Percentiles rank a stretch among this genome's conserved stretches.
Evolutionary conservation across 495 filamentous ascomycete species (phyloP).

Genomic region (Clohesyomyces aquaticus): DNA sequence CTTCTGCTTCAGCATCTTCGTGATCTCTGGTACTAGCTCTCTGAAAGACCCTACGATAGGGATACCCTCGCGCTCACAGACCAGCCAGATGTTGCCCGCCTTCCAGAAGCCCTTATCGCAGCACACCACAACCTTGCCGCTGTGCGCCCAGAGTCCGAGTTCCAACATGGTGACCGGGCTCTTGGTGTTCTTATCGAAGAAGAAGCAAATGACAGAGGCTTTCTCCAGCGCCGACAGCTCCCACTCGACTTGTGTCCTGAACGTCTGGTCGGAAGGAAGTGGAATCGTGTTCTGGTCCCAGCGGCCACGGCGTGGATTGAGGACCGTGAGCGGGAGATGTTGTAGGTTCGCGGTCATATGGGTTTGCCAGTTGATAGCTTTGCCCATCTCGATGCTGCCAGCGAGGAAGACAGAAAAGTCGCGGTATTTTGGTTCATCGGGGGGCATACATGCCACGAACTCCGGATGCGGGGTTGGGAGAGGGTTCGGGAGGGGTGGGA

Average conservation of each 20-base stretch:
- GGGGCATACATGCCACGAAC: slow-evolving; percentile 20
- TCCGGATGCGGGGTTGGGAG: background rate
- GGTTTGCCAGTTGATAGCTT: slow-evolving; percentile 34
- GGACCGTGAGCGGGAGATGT: slow-evolving; percentile 56
- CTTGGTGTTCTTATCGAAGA: slow-evolving; percentile 54
- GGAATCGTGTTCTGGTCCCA: slow-evolving; percentile 60
- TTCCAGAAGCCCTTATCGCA: slow-evolving; percentile 59
- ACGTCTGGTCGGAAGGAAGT: slow-evolving; percentile 51
- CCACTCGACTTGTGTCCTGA: slow-evolving; percentile 61
- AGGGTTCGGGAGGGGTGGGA: slow-evolving; percentile 13
- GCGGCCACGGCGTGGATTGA: slow-evolving; percentile 59
- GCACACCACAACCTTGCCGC: slow-evolving; percentile 55
- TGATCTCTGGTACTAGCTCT: slow-evolving; percentile 35
- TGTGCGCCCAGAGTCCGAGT: slow-evolving; percentile 55
- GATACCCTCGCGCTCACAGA: slow-evolving; percentile 54
- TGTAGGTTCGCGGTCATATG: slow-evolving; percentile 15
- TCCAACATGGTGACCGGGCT: slow-evolving; percentile 58
- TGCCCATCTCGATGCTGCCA: slow-evolving; percentile 42
- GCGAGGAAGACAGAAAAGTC: slow-evolving; percentile 38
- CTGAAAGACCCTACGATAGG: slow-evolving; percentile 46
- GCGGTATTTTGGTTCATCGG: slow-evolving; percentile 2
- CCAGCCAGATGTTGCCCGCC: slow-evolving; percentile 60
- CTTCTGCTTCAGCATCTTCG: slow-evolving; percentile 18
- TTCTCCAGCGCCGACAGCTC: slow-evolving; percentile 59
- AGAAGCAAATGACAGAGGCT: slow-evolving; percentile 59